Base-by-base conservation (phyloP, 768 basidiomycete genomes). In the Trametes punicea region DNA sequence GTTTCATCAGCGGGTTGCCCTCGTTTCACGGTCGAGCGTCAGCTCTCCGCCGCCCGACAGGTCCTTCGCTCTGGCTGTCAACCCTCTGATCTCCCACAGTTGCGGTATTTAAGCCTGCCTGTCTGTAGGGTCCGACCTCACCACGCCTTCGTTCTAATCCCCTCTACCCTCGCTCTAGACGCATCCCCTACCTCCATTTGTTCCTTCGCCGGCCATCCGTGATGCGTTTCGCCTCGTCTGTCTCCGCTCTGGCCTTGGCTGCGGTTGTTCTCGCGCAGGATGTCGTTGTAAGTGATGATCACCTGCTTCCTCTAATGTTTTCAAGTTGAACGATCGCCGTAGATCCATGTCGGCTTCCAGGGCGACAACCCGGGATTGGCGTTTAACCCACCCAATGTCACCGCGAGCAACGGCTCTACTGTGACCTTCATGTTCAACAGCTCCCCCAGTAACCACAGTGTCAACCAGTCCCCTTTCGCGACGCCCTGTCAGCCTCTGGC, bases 391-490 rank as follows among this genome's bases (percentile, higher is more conserved):
- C 56, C 65, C 34, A 69, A 53, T 33, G 47, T 81, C 54, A 79
- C 56, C 23, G 80, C 77, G 8, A 58, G 71, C 11, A 71, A 74
- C 20, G 79, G 78, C 18, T 74, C 76, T 4, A 68, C 74, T 6
- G 63, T 84, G 36, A 79, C 75, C 13, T 84, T 84, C 73, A 56
- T 68, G 20, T 84, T 78, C 63, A 69, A 69, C 46, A 81, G 80
- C 55, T 62, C 74, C 23, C 79, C 80, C 1, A 80, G 80, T 56
- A 81, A 81, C 65, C 81, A 83, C 68, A 72, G 72, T 29, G 72
- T 84, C 21, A 80, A 81, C 3, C 81, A 84, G 64, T 78, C 80
- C 9, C 62, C 73, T 0, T 79, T 81, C 58, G 51, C 60, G 10
- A 62, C 66, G 44, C 81, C 81, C 1, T 83, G 81, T 60, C 64